Conservation (phyloP, 108 stramenopile genomes). For the Nitzschia sp. region DNA sequence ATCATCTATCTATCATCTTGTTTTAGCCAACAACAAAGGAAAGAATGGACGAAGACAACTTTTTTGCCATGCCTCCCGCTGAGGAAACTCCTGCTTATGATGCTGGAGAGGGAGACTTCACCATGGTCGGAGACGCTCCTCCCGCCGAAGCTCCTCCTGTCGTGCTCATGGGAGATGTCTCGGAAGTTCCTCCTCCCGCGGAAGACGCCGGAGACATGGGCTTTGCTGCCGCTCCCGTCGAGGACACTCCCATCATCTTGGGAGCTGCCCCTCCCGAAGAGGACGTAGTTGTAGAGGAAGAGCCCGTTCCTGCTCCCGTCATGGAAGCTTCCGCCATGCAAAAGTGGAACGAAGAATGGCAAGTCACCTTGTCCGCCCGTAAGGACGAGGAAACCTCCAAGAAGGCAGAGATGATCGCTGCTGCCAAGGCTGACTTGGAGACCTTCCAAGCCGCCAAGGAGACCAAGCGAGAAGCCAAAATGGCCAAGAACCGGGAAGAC, state of each 20-base stretch:
- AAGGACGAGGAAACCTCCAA: slow-evolving; percentile 80
- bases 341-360: slow-evolving; percentile 86
- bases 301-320: slow-evolving; percentile 7
- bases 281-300: slow-evolving; percentile 22
- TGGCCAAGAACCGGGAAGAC: slow-evolving; percentile 83
- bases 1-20: too few relatives aligned
- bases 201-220: slow-evolving; percentile 18
- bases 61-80: slow-evolving; percentile 33
- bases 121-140: slow-evolving; percentile 40
- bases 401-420: slow-evolving; percentile 69
- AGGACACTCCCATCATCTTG: slow-evolving; percentile 31
- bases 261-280: slow-evolving; percentile 24
- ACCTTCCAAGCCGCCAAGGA: slow-evolving; percentile 71
- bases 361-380: slow-evolving; percentile 61
- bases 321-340: slow-evolving; percentile 63
- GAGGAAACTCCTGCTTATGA: slow-evolving; percentile 15
- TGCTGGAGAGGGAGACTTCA: slow-evolving; percentile 33
- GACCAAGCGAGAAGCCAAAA: slow-evolving; percentile 62
- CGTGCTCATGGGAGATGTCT: neutral
- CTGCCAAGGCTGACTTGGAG: slow-evolving; percentile 57
- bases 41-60: slow-evolving; percentile 40
- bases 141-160: slow-evolving; percentile 28
- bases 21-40: too few relatives aligned
- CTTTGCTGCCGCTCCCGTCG: slow-evolving; percentile 35
- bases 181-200: neutral